Evolutionary conservation across 805 yeast genomes (phyloP).

Genomic region (Monosporozyma servazzii): DNA sequence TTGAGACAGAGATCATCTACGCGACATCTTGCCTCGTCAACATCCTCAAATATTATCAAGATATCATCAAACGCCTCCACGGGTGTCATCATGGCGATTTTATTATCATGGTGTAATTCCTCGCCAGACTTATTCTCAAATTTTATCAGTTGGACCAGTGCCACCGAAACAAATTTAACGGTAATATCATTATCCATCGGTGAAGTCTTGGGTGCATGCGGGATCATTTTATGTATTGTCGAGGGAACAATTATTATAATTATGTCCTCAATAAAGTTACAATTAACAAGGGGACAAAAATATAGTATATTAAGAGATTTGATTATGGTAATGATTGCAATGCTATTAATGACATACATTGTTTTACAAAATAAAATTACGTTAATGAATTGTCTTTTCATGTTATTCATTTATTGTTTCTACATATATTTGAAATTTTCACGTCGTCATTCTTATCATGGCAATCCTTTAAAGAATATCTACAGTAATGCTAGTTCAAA

Average conservation of each 20-base stretch:
- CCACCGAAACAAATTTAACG: constrained; percentile 8
- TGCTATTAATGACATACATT: constrained; percentile 19
- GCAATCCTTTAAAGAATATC: background rate
- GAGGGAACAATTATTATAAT: constrained; percentile 26
- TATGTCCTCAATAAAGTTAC: constrained; percentile 16
- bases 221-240: constrained; percentile 30
- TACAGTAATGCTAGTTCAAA: background rate
- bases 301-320: constrained; percentile 21
- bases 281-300: constrained; percentile 14
- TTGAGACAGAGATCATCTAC: constrained; percentile 4
- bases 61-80: constrained; percentile 2
- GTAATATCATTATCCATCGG: constrained; percentile 28
- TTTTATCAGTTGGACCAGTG: constrained; percentile 28
- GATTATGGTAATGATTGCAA: constrained; percentile 18
- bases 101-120: constrained; percentile 31
- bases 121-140: constrained; percentile 32
- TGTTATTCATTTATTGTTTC: constrained; percentile 19
- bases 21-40: background rate
- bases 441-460: background rate
- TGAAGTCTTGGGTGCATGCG: constrained; percentile 32
- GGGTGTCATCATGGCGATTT: constrained; percentile 24
- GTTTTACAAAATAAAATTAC: constrained; percentile 19
- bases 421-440: constrained; percentile 11
- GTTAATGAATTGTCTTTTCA: constrained; percentile 18
- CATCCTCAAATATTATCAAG: background rate